Base-by-base conservation (phyloP, 139 green algal genomes). In the Edaphochlamys debaryana region DNA sequence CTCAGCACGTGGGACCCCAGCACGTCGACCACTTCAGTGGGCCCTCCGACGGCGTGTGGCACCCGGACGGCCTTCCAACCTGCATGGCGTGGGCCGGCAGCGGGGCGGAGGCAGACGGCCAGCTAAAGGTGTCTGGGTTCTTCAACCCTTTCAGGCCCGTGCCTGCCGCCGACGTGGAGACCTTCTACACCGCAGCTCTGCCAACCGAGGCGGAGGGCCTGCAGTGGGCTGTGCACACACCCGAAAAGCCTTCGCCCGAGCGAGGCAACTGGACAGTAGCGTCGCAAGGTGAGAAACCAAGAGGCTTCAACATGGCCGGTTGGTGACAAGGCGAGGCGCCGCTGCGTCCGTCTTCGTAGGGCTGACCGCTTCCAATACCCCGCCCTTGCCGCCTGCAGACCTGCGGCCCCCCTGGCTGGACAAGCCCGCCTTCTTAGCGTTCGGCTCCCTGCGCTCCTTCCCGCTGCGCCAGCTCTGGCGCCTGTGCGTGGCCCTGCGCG, bases 1-100 rank as follows among this genome's bases (percentile, higher is more conserved):
- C 27, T 36, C 22, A 41, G 25, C 8, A 70, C 7, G 45, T 90
- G 34, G 85, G 88, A 0, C 78, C 82, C 30, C 52, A 56, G 2
- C 77, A 87, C 9, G 67, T 92, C 6, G 84, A 92, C 45, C 40
- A n/a, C 22, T 89, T 73, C 73, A n/a, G 1, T 27, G 62, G 54
- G 0, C 0, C 38, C 0, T 27, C 40, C 0, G 81, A 90, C 38
- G 90, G 90, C 30, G 85, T 94, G 52, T 94, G 82, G 81, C 80
- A 89, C 68, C 88, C 90, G 23, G 87, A 92, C 79, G 2, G 30
- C 8, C 60, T 56, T 91, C 45, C 11, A 20, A 2, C 62, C 54
- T 8, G 37, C 38, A 90, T 91, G 85, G 69, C 45, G 17, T 94
- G 91, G 91, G 4, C 45, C 9, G 91, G 84, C 48, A 86, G 63